Evolutionary conservation across 106 monocot species (phyloP).

Genomic region (Dactylorhiza incarnata): DNA sequence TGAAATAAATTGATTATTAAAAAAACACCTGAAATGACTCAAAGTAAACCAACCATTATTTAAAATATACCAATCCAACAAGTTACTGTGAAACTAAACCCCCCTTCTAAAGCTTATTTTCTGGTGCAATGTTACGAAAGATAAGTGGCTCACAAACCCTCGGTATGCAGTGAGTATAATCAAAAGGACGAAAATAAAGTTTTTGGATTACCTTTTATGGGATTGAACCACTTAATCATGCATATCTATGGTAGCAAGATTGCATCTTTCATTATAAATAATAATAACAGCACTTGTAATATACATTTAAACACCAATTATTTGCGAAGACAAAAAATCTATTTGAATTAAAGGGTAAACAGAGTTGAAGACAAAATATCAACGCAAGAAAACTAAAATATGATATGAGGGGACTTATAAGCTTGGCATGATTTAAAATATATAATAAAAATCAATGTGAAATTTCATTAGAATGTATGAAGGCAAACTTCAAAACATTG

Average conservation of each 20-base stretch:
- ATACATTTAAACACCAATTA: background rate
- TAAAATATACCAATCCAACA: too few relatives aligned
- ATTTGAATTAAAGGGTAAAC: background rate
- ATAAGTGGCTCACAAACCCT: background rate
- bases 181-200: background rate
- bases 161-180: background rate
- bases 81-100: background rate
- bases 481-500: background rate
- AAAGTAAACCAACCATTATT: too few relatives aligned
- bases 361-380: background rate
- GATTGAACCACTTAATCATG: background rate
- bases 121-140: background rate
- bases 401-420: background rate
- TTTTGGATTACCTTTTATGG: background rate
- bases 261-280: background rate
- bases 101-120: background rate
- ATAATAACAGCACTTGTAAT: background rate
- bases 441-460: background rate
- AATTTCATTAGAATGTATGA: background rate
- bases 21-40: too few relatives aligned
- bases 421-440: background rate
- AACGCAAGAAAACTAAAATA: background rate
- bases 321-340: background rate
- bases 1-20: too few relatives aligned
- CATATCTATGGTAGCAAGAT: background rate